These are phyloP conservation scores for Phaeosphaeria sp. DNA, from an alignment of 2,329 filamentous ascomycete species.

Conservation along the genomic window DNA sequence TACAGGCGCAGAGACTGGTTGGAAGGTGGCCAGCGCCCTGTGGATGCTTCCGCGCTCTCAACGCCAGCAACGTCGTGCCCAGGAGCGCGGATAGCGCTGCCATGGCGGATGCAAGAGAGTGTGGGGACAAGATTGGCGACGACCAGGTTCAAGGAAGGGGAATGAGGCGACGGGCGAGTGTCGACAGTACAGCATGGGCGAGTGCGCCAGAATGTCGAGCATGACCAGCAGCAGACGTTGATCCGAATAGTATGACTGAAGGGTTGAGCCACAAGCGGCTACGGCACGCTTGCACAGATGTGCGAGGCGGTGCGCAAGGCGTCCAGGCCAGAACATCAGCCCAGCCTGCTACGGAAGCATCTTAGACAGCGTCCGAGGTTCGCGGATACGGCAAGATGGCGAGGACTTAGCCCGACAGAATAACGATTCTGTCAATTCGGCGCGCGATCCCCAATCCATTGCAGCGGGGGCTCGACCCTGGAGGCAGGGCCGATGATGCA, in stretches of 20 bases:
- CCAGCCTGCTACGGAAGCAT: neutral
- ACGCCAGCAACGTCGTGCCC: neutral
- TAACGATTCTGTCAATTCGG: neutral
- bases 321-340: neutral
- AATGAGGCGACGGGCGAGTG: neutral
- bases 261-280: neutral
- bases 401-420: neutral
- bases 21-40: neutral
- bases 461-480: neutral
- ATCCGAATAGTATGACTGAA: neutral
- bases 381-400: neutral
- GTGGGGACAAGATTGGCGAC: neutral
- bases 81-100: neutral
- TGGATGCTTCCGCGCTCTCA: neutral
- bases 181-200: neutral
- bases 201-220: neutral
- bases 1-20: neutral
- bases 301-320: conserved; percentile 8
- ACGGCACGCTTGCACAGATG: neutral
- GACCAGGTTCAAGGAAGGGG: neutral
- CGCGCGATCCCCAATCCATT: neutral
- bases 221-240: neutral
- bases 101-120: neutral
- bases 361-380: neutral
- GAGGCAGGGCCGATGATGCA: neutral